These are phyloP conservation scores for Aegilops tauschii DNA, from an alignment of 176 grass and related monocot genomes.

Conservation along the genomic window DNA sequence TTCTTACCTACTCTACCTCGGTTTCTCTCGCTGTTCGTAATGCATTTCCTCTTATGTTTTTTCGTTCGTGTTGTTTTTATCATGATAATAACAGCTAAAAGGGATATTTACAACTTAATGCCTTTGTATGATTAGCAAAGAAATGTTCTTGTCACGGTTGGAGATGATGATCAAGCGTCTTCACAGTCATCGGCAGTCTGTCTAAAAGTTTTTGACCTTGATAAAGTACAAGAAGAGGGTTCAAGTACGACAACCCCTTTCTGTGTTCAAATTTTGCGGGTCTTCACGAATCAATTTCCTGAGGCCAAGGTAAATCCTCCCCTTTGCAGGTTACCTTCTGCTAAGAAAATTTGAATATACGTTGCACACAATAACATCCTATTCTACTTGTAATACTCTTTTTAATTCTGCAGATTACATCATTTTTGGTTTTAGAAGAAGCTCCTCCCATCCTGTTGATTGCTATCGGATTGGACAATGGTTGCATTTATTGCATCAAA, in stretches of 20 bases:
- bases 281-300: constrained; percentile 92
- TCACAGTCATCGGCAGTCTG: constrained; percentile 70
- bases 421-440: constrained; percentile 98
- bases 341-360: background rate
- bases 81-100: constrained; percentile 1
- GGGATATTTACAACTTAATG: constrained; percentile 4
- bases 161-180: constrained; percentile 82
- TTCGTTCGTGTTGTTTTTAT: background rate
- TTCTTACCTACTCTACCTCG: background rate
- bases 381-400: constrained; percentile 5
- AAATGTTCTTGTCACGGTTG: constrained; percentile 83
- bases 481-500: constrained; percentile 97
- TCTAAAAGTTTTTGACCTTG: constrained; percentile 93
- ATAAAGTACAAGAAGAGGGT: constrained; percentile 95
- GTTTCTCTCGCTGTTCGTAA: background rate
- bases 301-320: constrained; percentile 69
- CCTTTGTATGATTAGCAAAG: constrained; percentile 66
- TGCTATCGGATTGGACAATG: constrained; percentile 76
- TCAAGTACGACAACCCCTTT: constrained; percentile 85
- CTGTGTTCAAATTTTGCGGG: constrained; percentile 86
- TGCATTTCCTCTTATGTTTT: background rate
- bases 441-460: constrained; percentile 84
- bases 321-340: background rate
- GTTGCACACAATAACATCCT: background rate
- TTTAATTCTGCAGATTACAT: constrained; percentile 67